phyloP scores from a whole-genome alignment of 192 early-diverging fungal species.

The Geranomyces variabilis region DNA sequence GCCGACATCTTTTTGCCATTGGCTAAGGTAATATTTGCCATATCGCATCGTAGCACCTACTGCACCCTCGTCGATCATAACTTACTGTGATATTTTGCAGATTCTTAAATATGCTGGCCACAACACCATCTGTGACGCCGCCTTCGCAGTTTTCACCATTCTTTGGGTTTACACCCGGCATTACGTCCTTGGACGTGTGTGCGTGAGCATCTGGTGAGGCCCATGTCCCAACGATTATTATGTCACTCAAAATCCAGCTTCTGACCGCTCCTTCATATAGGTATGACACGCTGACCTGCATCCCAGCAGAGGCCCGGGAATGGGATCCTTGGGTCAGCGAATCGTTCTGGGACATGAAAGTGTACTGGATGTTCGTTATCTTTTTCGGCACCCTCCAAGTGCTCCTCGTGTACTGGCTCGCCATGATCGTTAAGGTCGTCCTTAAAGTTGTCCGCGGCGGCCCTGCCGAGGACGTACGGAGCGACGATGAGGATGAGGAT shows the following conservation, averaged over 20 bases:
- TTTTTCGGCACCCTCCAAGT: constrained; percentile 67
- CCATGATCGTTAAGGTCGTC: constrained; percentile 68
- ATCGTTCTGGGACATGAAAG: constrained; percentile 28
- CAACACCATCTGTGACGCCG: constrained; percentile 63
- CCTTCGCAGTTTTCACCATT: constrained; percentile 75
- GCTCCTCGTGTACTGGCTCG: constrained; percentile 79
- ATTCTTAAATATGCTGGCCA: constrained; percentile 70
- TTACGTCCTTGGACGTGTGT: constrained; percentile 12
- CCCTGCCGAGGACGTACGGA: constrained; percentile 69
- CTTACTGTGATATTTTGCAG: too few relatives aligned
- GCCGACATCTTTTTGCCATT: constrained; percentile 74
- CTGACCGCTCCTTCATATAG: too few relatives aligned
- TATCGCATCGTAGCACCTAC: not conserved
- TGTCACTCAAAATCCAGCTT: too few relatives aligned
- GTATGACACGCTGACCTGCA: constrained; percentile 52
- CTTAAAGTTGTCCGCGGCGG: constrained; percentile 67
- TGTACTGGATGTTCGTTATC: constrained; percentile 44
- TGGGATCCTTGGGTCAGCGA: constrained; percentile 30
- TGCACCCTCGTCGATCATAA: too few relatives aligned
- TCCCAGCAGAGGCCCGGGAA: constrained; percentile 27
- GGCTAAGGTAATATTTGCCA: constrained; percentile 67
- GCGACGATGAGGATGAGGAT: constrained; percentile 50
- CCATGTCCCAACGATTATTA: too few relatives aligned
- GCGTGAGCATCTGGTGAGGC: constrained; percentile 12
- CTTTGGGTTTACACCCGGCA: constrained; percentile 79